These are phyloP conservation scores for Saturnispora serradocipensis DNA, from an alignment of 805 yeast species.

Conservation along the genomic window DNA sequence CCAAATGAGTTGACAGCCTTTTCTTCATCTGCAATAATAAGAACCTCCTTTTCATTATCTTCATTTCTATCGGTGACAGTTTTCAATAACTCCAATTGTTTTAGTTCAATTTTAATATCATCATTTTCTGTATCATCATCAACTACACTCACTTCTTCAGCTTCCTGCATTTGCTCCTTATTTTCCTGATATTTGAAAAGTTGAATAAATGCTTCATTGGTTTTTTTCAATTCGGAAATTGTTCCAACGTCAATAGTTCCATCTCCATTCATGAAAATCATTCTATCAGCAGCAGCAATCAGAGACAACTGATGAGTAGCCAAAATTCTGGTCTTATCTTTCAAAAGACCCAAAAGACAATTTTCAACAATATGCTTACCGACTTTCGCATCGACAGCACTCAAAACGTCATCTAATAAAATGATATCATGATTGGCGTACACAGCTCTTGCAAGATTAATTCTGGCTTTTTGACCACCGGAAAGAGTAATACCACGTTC, in stretches of 20 bases:
- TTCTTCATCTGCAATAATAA: slow-evolving; percentile 41
- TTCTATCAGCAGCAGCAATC: slow-evolving; percentile 57
- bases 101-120: slow-evolving; percentile 5
- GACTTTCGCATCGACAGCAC: slow-evolving; percentile 70
- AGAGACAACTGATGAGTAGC: slow-evolving; percentile 81
- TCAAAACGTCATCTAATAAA: slow-evolving; percentile 54
- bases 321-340: slow-evolving; percentile 54
- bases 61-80: slow-evolving; percentile 9
- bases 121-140: slow-evolving; percentile 14
- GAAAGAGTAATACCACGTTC: slow-evolving; percentile 78
- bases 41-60: slow-evolving; percentile 24
- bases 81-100: slow-evolving; percentile 11
- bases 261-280: slow-evolving; percentile 61
- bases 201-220: slow-evolving; percentile 29
- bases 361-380: slow-evolving; percentile 45
- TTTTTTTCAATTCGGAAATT: slow-evolving; percentile 38
- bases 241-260: slow-evolving; percentile 56
- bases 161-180: slow-evolving; percentile 12
- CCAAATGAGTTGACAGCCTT: slow-evolving; percentile 49
- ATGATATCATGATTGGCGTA: slow-evolving; percentile 51
- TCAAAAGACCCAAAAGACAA: slow-evolving; percentile 54
- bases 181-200: slow-evolving; percentile 33
- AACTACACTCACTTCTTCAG: slow-evolving; percentile 15
- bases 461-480: slow-evolving; percentile 86
- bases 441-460: slow-evolving; percentile 61